phyloP scores from a whole-genome alignment of 2,329 filamentous ascomycete genomes.

The Clonostachys byssicola region DNA sequence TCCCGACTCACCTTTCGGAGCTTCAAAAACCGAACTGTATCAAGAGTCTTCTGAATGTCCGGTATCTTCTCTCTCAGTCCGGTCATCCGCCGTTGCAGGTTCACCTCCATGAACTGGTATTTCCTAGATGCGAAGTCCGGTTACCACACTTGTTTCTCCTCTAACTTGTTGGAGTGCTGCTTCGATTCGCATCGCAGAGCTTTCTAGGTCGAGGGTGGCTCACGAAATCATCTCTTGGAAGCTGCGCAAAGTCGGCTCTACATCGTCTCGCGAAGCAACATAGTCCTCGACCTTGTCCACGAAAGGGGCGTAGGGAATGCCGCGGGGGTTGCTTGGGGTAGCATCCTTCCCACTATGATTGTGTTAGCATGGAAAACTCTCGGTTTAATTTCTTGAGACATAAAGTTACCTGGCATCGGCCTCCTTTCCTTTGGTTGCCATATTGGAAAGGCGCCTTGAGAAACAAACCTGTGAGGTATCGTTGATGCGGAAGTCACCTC shows the following conservation, averaged over 20 bases:
- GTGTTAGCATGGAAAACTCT: not conserved
- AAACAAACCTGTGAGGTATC: too few species aligned
- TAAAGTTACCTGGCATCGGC: constrained; percentile 22
- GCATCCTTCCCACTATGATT: constrained; percentile 32
- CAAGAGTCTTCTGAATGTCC: constrained; percentile 92
- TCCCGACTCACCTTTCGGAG: constrained; percentile 56
- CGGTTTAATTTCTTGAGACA: not conserved
- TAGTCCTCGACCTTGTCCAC: constrained; percentile 89
- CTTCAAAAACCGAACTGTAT: constrained; percentile 84
- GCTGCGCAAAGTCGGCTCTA: constrained; percentile 74
- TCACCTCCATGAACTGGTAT: constrained; percentile 99
- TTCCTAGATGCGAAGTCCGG: constrained; percentile 53
- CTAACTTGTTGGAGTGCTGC: not conserved
- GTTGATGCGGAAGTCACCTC: too few species aligned
- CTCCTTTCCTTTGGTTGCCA: constrained; percentile 36
- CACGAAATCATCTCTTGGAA: constrained; percentile 96
- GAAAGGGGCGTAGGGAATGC: constrained; percentile 80
- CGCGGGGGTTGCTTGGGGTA: constrained; percentile 69
- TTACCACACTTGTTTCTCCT: too few species aligned
- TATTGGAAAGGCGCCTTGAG: constrained; percentile 13
- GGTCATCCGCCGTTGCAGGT: constrained; percentile 76
- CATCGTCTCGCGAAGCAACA: constrained; percentile 71
- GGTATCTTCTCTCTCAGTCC: constrained; percentile 93
- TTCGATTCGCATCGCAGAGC: not conserved
- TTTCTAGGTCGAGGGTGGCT: constrained; percentile 13